Percentiles rank a stretch among this genome's conserved stretches.
phyloP scores from a whole-genome alignment of 148 eudicot species.

The Linanthus parryae region DNA sequence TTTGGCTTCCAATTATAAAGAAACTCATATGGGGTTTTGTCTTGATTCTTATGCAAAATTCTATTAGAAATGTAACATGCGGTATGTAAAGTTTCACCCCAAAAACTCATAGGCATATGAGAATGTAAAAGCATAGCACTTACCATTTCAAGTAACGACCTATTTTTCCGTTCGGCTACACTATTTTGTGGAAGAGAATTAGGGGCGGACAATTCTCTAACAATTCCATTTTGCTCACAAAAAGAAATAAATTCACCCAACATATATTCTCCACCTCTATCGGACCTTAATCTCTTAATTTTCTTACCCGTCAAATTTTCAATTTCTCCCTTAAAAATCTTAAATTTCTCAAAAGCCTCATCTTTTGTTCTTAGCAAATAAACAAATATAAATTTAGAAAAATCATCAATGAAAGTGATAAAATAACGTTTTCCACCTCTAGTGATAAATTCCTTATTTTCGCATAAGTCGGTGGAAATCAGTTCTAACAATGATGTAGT shows the following conservation, averaged over 20 bases:
- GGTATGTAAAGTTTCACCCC: background rate
- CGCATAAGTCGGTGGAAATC: background rate
- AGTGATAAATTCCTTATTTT: background rate
- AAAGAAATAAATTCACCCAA: background rate
- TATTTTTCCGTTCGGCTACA: background rate
- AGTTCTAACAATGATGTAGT: background rate
- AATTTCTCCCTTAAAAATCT: background rate
- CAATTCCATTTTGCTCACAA: background rate
- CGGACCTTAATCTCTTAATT: background rate
- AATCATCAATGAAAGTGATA: background rate
- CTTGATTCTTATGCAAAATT: background rate
- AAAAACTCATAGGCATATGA: background rate
- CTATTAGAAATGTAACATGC: background rate
- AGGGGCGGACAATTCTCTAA: background rate
- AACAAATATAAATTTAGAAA: background rate
- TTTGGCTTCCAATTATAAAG: background rate
- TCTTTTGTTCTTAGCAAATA: background rate
- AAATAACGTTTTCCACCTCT: background rate
- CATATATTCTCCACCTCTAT: background rate
- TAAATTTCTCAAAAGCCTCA: background rate
- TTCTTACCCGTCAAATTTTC: background rate
- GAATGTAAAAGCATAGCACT: background rate
- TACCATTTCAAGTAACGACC: background rate
- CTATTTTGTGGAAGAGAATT: background rate
- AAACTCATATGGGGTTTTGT: background rate